A percentile compares a stretch with the other conserved stretches of the same genome.
Evolutionary conservation across 495 filamentous ascomycete species (phyloP).

Genomic region (Aspergillus bertholletiae): DNA sequence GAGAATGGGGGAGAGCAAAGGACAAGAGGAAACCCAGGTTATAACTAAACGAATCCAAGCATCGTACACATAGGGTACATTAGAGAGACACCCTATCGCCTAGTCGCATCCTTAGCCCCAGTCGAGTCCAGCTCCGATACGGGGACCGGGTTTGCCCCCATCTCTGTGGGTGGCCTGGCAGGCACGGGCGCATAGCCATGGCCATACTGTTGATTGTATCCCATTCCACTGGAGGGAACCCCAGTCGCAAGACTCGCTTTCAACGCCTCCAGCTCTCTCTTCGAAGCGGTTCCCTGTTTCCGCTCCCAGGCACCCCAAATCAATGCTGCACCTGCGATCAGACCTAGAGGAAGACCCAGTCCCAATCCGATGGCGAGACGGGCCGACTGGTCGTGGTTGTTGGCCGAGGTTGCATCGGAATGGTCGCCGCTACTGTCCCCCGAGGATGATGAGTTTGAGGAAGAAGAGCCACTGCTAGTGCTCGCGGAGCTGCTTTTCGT

Average conservation of each 20-base stretch:
- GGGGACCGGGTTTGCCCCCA: not conserved
- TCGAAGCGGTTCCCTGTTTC: not conserved
- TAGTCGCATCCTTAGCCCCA: too few species aligned
- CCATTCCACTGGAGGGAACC: not conserved
- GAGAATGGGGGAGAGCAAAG: too few species aligned
- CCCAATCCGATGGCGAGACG: slow-evolving; percentile 6
- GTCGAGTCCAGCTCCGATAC: not conserved
- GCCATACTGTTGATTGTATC: not conserved
- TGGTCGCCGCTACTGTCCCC: not conserved
- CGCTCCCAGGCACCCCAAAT: slow-evolving; percentile 5
- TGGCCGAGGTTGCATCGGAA: not conserved
- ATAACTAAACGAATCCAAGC: too few species aligned
- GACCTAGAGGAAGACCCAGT: slow-evolving; percentile 5
- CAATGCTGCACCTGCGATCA: not conserved
- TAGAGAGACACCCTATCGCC: too few species aligned
- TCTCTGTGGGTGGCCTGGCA: not conserved
- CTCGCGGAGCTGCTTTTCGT: too few species aligned
- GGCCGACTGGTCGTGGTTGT: not conserved
- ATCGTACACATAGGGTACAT: too few species aligned
- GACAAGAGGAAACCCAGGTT: too few species aligned
- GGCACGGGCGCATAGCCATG: not conserved
- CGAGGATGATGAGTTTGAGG: not conserved
- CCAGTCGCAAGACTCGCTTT: not conserved
- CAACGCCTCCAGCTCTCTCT: not conserved
- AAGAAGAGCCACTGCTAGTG: not conserved